Percentiles rank a stretch among this genome's conserved stretches.
These are phyloP conservation scores for Boletus subcaerulescens DNA, from an alignment of 768 basidiomycete genomes.

Conservation along the genomic window DNA sequence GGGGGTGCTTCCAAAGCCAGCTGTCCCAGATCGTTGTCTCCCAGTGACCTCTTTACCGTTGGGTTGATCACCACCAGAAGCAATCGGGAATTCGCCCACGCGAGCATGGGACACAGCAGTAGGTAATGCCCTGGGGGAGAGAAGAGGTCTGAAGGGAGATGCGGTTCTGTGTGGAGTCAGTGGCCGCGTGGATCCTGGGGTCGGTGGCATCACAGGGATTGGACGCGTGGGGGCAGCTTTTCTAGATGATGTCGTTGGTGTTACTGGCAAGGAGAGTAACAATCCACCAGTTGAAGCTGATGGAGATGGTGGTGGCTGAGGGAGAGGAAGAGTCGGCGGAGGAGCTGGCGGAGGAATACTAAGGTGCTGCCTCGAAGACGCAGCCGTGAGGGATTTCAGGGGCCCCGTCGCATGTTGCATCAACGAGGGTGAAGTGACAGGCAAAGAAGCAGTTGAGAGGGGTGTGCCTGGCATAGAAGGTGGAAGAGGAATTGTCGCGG, in stretches of 20 bases:
- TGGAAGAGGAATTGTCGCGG: conserved; percentile 13
- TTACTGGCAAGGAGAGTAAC: not conserved
- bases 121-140: conserved; percentile 13
- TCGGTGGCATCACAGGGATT: conserved; percentile 12
- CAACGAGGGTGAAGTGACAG: not conserved
- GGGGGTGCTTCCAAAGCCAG: conserved; percentile 13
- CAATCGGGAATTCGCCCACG: not conserved
- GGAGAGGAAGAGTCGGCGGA: conserved; percentile 31
- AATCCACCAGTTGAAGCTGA: not conserved
- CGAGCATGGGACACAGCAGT: not conserved
- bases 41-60: conserved; percentile 2
- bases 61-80: conserved; percentile 7
- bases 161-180: conserved; percentile 11
- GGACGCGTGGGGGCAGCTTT: conserved; percentile 15
- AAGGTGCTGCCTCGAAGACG: conserved; percentile 28
- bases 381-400: conserved; percentile 6
- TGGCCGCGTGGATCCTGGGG: conserved; percentile 10
- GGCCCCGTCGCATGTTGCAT: not conserved
- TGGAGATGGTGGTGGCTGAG: conserved; percentile 25
- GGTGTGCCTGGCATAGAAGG: conserved; percentile 21
- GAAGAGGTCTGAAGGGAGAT: conserved; percentile 23
- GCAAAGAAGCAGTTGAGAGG: conserved; percentile 14
- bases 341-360: conserved; percentile 30
- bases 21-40: conserved; percentile 17
- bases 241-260: conserved; percentile 4